Base-by-base conservation (phyloP, 2,329 filamentous ascomycete species). In the Arthroderma sp. region DNA sequence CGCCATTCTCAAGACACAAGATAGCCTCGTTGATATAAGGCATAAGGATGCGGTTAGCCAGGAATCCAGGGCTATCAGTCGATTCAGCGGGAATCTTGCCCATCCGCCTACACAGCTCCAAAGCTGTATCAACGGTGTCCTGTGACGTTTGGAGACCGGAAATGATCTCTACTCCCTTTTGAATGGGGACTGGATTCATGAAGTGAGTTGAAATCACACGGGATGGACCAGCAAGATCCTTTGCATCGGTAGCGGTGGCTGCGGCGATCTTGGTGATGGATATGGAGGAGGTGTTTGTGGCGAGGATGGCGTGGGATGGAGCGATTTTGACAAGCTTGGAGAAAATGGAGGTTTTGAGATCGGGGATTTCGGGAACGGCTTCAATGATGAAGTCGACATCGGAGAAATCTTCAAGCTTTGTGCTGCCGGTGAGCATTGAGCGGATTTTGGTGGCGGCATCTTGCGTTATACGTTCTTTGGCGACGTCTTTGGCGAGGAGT, bases 21-120 rank as follows among this genome's bases (percentile, higher is more conserved):
- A 98, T 74, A 6, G 93, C 91, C 68, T 98, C 91, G 62, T 98
- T 98, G 70, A 98, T 95, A 62, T 98, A 98, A 0, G 91, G 91
- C 91, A 98, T 98, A 48, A 98, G 70, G 49, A 98, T 98, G 6
- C 91, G 76, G 64, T 98, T 98, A 30, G 91, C 91, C 27, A 98
- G 72, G 70, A 98, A 98, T 1, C 91, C 91, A 0, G 91, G 91
- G 0, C 84, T 79, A 64, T 98, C 91, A 10, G 85, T 84, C 9
- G 86, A 94, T 29, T 84, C 77, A 3, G 88, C 93, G 0, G 87
- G 70, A 43, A 96, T 74, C 69, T 98, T 98, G 57, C 88, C 89
- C 85, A 98, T 94, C 48, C 78, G 78, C 67, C 83, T 78, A 66
- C 89, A 89, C 60, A 98, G 89, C 4, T 77, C 81, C 7, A 96